Percentiles rank a stretch among this genome's conserved stretches.
phyloP scores from a whole-genome alignment of 352 stramenopile genomes.

The Plasmopara halstedii region DNA sequence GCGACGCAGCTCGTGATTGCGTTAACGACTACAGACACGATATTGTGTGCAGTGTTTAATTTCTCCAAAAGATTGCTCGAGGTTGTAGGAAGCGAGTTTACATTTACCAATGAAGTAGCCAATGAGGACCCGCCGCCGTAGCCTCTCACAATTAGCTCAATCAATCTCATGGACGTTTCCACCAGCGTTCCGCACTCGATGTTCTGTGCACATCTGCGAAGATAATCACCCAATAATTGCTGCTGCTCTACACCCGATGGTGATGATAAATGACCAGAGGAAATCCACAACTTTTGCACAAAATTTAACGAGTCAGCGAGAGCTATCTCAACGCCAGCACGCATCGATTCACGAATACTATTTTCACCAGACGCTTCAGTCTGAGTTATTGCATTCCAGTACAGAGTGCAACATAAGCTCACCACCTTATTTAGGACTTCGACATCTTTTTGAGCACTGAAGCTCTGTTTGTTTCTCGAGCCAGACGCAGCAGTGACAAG shows the following conservation, averaged over 20 bases:
- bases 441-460: slow-evolving; percentile 52
- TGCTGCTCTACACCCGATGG: slow-evolving; percentile 62
- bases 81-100: slow-evolving; percentile 25
- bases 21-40: slow-evolving; percentile 50
- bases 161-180: slow-evolving; percentile 71
- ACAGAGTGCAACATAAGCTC: slow-evolving; percentile 57
- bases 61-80: slow-evolving; percentile 58
- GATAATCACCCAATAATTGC: slow-evolving; percentile 60
- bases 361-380: slow-evolving; percentile 13
- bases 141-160: slow-evolving; percentile 59
- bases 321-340: slow-evolving; percentile 41
- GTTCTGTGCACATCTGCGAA: slow-evolving; percentile 64
- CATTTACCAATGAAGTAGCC: slow-evolving; percentile 29
- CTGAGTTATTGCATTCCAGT: slow-evolving; percentile 68
- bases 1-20: slow-evolving; percentile 45
- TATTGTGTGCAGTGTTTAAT: slow-evolving; percentile 48
- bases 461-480: slow-evolving; percentile 36
- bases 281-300: slow-evolving; percentile 57
- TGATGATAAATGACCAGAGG: slow-evolving; percentile 32
- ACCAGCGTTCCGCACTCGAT: slow-evolving; percentile 48
- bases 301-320: slow-evolving; percentile 68
- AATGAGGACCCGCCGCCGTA: slow-evolving; percentile 27
- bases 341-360: slow-evolving; percentile 28
- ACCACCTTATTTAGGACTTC: slow-evolving; percentile 73
- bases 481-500: slow-evolving; percentile 50